Evolutionary conservation across 106 monocot genomes (phyloP), one percentile per base, ranked within the genome.

Genomic region (Dendrobium chrysotoxum): DNA sequence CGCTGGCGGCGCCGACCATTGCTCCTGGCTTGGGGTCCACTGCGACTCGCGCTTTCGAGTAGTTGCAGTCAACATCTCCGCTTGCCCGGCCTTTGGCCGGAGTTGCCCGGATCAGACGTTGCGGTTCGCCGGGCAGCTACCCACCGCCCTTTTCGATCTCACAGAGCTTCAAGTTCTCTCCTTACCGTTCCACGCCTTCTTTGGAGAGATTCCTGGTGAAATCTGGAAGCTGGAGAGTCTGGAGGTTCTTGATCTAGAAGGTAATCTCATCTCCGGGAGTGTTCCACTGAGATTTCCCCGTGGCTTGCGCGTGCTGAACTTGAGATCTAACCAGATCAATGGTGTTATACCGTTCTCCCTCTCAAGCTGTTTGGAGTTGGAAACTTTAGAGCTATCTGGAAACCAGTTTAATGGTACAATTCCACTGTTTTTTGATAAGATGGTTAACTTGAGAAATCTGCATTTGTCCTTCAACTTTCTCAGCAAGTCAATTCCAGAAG

Each of bases 401-500:
- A 96, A 96, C 78, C 71, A 79, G 74, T 67, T 96, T 50, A 93
- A 91, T 44, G 93, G 96, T 15, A 82, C 86, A 5, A 45, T 93
- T 39, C 91, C 95, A 1, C 80, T 50, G 0, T 82, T 84, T 65
- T 73, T 91, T 17, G 84, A 85, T n/a, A 66, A 53, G 38, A 66
- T 92, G 5, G 83, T 38, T 21, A 75, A 40, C 2, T 67, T 92
- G 41, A 40, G 80, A 68, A 80, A 45, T 31, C 80, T 92, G 12
- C 75, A 73, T 13, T 81, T 92, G 21, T 77, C 85, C 16, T 87
- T 78, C 21, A 92, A 92, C 72, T 83, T 73, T 30, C 78, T 92
- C 53, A 81, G 81, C 12, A 85, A 87, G 2, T 72, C 85, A 26
- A 87, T 92, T 40, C 92, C 89, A 6, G 79, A 82, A 30, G 85